Percentiles rank a stretch among this genome's conserved stretches.
These are phyloP conservation scores for Arthrinium phaeospermum DNA, from an alignment of 2,329 filamentous ascomycete genomes.

Conservation along the genomic window DNA sequence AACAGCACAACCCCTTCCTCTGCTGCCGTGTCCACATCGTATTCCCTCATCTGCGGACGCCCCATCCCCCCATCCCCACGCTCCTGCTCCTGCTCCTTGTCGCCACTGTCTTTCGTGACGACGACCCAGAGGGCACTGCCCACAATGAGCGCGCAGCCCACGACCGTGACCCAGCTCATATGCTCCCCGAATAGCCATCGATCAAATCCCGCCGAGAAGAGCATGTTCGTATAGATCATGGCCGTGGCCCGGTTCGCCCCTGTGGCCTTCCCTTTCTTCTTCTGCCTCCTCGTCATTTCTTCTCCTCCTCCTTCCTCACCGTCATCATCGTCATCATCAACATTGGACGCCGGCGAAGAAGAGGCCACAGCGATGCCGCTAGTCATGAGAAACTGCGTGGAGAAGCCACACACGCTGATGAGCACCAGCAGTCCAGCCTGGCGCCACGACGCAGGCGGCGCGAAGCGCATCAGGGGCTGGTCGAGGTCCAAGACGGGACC, in stretches of 20 bases:
- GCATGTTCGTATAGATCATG: constrained; percentile 64
- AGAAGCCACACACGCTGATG: constrained; percentile 76
- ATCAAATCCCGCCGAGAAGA: constrained; percentile 61
- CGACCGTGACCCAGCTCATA: constrained; percentile 55
- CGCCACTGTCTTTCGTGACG: constrained; percentile 47
- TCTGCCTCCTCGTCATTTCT: constrained; percentile 48
- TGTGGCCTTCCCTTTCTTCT: not conserved
- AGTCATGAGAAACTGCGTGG: constrained; percentile 87
- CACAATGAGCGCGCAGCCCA: constrained; percentile 58
- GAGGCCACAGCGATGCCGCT: constrained; percentile 59
- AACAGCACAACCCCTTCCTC: constrained; percentile 31
- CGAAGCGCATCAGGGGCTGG: constrained; percentile 53
- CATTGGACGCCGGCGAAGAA: not conserved
- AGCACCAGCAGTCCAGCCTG: constrained; percentile 73
- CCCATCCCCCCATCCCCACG: constrained; percentile 38
- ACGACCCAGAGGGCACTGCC: constrained; percentile 59
- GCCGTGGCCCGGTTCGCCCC: constrained; percentile 55
- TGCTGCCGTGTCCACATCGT: constrained; percentile 31
- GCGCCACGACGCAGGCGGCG: constrained; percentile 44
- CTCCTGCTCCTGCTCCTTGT: constrained; percentile 27
- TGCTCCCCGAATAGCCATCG: constrained; percentile 56
- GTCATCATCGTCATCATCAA: not conserved
- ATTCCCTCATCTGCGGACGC: not conserved
- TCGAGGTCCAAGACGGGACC: constrained; percentile 50
- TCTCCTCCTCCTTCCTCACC: constrained; percentile 27